phyloP scores from a whole-genome alignment of 1,284 basidiomycete genomes.

The Ustilago xerochloae region DNA sequence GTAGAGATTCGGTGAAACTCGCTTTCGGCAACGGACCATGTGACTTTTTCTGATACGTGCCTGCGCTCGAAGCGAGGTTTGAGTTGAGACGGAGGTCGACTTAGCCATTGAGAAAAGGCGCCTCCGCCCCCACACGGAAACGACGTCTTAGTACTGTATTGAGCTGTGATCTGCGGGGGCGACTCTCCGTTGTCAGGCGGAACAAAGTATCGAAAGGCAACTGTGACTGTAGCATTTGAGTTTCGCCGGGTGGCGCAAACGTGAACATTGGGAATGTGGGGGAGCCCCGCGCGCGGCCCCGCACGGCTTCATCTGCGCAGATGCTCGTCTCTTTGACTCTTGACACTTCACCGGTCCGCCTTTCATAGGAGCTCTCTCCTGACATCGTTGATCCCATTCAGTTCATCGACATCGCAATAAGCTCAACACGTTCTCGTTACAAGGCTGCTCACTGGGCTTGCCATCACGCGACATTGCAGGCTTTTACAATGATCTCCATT shows the following conservation, averaged over 20 bases:
- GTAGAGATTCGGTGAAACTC: slow-evolving; percentile 24
- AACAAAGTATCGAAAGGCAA: no score
- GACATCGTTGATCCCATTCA: background rate
- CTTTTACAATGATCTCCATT: background rate
- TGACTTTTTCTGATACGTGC: no score
- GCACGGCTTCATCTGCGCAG: background rate
- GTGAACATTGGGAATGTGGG: no score
- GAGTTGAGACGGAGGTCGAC: background rate
- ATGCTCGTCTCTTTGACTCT: background rate
- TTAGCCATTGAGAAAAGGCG: background rate
- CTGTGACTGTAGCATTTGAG: no score
- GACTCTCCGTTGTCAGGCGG: no score
- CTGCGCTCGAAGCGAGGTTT: no score
- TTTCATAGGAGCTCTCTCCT: background rate
- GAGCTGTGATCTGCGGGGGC: no score
- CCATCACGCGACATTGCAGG: no score
- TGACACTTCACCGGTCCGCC: background rate
- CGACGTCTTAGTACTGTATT: no score
- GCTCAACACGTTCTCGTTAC: background rate
- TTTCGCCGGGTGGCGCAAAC: no score
- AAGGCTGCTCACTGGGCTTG: no score
- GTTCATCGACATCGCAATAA: background rate
- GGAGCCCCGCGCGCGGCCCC: background rate
- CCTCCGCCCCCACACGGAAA: background rate
- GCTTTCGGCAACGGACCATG: background rate